These are phyloP conservation scores for Hericium rajendrae DNA, from an alignment of 768 basidiomycete genomes.

Conservation along the genomic window DNA sequence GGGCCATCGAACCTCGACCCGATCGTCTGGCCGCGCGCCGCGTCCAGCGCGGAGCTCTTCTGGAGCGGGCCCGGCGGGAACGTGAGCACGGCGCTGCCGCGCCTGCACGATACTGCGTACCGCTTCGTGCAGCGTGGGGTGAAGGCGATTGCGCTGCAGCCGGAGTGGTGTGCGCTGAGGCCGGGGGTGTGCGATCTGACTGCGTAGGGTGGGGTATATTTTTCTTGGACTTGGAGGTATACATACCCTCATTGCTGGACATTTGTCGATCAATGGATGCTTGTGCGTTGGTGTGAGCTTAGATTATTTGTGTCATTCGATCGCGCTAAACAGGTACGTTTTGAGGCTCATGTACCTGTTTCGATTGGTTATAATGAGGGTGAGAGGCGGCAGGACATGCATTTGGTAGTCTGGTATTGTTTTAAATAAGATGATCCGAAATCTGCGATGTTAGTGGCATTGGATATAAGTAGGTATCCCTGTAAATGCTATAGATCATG, in stretches of 20 bases:
- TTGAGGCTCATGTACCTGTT: too few species aligned
- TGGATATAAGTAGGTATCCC: too few species aligned
- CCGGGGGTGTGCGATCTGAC: slow-evolving; percentile 13
- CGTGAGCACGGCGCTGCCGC: slow-evolving; percentile 21
- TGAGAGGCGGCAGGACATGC: too few species aligned
- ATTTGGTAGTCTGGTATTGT: too few species aligned
- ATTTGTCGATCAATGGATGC: neutral
- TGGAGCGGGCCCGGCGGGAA: slow-evolving; percentile 30
- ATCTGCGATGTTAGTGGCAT: too few species aligned
- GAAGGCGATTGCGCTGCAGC: slow-evolving; percentile 26
- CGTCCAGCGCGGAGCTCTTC: slow-evolving; percentile 29
- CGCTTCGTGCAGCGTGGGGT: slow-evolving; percentile 27
- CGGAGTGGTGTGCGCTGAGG: slow-evolving; percentile 33
- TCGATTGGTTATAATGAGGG: too few species aligned
- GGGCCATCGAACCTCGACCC: slow-evolving; percentile 25
- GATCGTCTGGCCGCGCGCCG: slow-evolving; percentile 27
- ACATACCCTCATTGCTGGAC: neutral
- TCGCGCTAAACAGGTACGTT: too few species aligned
- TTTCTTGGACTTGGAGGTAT: neutral
- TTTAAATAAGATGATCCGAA: too few species aligned
- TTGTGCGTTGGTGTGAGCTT: too few species aligned
- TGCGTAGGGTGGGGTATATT: neutral
- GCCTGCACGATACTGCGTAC: slow-evolving; percentile 28
- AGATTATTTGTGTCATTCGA: too few species aligned
- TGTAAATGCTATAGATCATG: too few species aligned